Evolutionary conservation across 176 grass and related monocot species (phyloP).

Genomic region (Luzula sylvatica): DNA sequence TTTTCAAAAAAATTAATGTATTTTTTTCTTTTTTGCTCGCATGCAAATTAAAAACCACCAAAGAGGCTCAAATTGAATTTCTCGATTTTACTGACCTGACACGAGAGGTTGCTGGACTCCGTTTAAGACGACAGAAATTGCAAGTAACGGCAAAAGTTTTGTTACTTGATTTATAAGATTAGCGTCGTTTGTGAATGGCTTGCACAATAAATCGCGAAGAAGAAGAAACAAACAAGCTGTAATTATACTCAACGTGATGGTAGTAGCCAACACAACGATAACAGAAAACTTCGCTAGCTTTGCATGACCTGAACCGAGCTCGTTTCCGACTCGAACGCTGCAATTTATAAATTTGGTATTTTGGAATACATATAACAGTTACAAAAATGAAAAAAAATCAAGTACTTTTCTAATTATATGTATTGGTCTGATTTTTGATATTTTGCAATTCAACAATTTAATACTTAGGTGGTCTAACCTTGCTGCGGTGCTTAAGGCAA

Average conservation of each 20-base stretch:
- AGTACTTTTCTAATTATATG: not conserved
- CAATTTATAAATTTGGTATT: not conserved
- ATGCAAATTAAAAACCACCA: no score
- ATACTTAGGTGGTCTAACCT: no score
- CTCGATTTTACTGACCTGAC: slow-evolving; percentile 53
- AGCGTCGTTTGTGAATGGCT: slow-evolving; percentile 46
- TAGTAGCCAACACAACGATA: slow-evolving; percentile 39
- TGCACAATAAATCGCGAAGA: slow-evolving; percentile 44
- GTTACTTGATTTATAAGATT: slow-evolving; percentile 33
- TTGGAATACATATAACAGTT: no score
- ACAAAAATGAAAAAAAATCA: not conserved
- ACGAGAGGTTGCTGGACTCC: slow-evolving; percentile 85
- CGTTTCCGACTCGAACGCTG: slow-evolving; percentile 64
- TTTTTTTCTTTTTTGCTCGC: no score
- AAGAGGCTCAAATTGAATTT: not conserved
- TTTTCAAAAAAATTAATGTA: not conserved
- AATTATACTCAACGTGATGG: slow-evolving; percentile 46
- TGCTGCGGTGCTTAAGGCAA: slow-evolving; percentile 55
- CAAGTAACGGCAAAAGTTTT: slow-evolving; percentile 42
- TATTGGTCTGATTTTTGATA: not conserved
- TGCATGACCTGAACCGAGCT: slow-evolving; percentile 62
- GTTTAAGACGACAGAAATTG: slow-evolving; percentile 80
- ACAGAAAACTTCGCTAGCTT: slow-evolving; percentile 48
- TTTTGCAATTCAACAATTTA: slow-evolving; percentile 10
- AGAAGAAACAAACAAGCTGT: slow-evolving; percentile 38